Evolutionary conservation across 805 yeast species (phyloP).

Genomic region (Candida succiphila): DNA sequence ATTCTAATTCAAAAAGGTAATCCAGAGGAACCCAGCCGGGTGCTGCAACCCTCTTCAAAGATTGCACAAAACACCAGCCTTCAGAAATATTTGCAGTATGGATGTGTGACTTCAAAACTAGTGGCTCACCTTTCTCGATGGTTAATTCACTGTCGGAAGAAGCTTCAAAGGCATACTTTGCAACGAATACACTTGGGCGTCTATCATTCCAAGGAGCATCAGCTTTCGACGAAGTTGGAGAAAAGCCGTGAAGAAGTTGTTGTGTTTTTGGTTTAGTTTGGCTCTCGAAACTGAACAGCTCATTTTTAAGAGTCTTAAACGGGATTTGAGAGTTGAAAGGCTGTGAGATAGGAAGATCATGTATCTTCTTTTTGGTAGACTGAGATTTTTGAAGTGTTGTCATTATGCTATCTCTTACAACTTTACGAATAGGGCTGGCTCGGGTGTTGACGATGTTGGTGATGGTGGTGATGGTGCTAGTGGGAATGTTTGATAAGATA

Average conservation of each 20-base stretch:
- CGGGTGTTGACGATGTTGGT: no score
- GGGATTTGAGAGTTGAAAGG: no score
- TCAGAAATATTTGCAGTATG: conserved; percentile 20
- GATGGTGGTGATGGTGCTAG: no score
- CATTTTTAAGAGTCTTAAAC: background rate
- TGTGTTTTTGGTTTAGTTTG: background rate
- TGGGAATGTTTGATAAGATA: no score
- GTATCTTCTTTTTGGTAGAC: no score
- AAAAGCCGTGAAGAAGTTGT: background rate
- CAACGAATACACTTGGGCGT: background rate
- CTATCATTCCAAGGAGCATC: background rate
- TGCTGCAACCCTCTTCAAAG: conserved; percentile 32
- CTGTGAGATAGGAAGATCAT: no score
- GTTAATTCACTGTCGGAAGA: conserved; percentile 34
- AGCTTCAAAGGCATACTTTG: conserved; percentile 24
- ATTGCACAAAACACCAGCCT: conserved; percentile 49
- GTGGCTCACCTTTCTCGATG: conserved; percentile 38
- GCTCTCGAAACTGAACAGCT: background rate
- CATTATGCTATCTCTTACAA: no score
- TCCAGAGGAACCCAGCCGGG: conserved; percentile 46
- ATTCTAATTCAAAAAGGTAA: conserved; percentile 16
- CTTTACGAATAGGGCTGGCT: no score
- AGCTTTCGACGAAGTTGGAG: background rate
- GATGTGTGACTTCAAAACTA: conserved; percentile 36
- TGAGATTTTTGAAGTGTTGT: no score